phyloP scores from a whole-genome alignment of 2,329 filamentous ascomycete genomes.

The Talaromyces amestolkiae region DNA sequence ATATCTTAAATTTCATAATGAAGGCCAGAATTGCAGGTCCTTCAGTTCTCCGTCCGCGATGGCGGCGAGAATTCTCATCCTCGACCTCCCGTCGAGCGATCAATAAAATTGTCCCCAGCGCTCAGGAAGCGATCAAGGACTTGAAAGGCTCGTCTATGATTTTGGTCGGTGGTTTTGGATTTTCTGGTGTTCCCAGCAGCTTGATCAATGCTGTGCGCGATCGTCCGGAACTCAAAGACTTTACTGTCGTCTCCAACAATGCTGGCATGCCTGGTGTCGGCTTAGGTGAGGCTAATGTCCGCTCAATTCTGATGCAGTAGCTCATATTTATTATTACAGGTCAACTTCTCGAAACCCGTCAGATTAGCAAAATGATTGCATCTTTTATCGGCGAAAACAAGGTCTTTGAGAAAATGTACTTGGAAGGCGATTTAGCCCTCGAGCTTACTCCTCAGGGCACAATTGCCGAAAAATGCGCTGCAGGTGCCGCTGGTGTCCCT shows the following conservation, averaged over 20 bases:
- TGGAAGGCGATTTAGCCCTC: conserved; percentile 77
- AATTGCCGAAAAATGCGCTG: conserved; percentile 79
- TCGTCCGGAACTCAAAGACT: conserved; percentile 55
- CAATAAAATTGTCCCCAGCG: conserved; percentile 70
- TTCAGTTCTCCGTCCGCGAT: conserved; percentile 34
- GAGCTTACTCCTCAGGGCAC: conserved; percentile 89
- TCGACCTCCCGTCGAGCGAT: conserved; percentile 64
- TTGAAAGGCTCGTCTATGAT: conserved; percentile 68
- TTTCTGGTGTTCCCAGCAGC: conserved; percentile 57
- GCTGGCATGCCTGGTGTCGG: conserved; percentile 70
- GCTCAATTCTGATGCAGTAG: background rate
- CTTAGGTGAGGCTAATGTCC: conserved; percentile 54
- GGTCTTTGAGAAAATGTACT: conserved; percentile 83
- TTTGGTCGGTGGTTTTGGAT: conserved; percentile 74
- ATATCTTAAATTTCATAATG: conserved; percentile 12
- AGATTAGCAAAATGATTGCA: conserved; percentile 70
- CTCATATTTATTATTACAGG: conserved; percentile 39
- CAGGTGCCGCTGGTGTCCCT: conserved; percentile 81
- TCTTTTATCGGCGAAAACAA: conserved; percentile 80
- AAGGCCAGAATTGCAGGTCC: conserved; percentile 29
- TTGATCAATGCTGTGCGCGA: conserved; percentile 64
- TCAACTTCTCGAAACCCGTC: conserved; percentile 67
- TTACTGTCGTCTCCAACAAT: conserved; percentile 81
- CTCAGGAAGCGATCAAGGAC: conserved; percentile 69
- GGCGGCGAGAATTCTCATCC: conserved; percentile 62